phyloP scores from a whole-genome alignment of 345 rosid species.

The Salix arbutifolia region DNA sequence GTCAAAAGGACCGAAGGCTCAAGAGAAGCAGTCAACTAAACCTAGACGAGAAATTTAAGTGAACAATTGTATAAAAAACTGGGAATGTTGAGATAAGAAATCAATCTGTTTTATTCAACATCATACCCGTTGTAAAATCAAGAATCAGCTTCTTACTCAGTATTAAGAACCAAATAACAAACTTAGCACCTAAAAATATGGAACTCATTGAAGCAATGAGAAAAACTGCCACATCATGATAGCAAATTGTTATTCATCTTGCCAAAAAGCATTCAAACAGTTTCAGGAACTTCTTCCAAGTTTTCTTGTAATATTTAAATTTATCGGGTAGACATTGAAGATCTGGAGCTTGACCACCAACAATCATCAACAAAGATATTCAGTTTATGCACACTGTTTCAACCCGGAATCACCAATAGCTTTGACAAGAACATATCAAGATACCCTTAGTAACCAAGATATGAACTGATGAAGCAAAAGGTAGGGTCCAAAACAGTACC shows the following conservation, averaged over 20 bases:
- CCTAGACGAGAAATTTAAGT: not conserved
- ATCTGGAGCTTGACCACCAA: not conserved
- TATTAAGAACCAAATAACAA: not conserved
- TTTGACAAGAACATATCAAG: too few relatives aligned
- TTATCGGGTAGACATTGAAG: not conserved
- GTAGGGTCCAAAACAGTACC: conserved; percentile 17
- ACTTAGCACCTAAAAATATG: not conserved
- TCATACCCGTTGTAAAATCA: not conserved
- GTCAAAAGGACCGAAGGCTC: not conserved
- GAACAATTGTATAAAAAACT: not conserved
- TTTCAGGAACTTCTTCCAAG: not conserved
- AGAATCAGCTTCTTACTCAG: not conserved
- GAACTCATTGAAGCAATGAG: not conserved
- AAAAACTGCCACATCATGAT: not conserved
- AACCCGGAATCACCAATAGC: too few relatives aligned
- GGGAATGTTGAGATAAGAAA: not conserved
- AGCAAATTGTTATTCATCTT: not conserved
- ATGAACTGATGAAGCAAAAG: not conserved
- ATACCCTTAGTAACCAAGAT: not conserved
- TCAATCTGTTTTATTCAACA: not conserved
- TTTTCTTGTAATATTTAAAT: not conserved
- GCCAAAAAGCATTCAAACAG: not conserved
- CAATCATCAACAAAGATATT: not conserved
- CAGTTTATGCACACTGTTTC: too few relatives aligned
- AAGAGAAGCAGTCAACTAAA: not conserved